Evolutionary conservation across 305 asterid genomes (phyloP), one percentile per base, ranked within the genome.

Genomic region (Fraxinus floribunda): DNA sequence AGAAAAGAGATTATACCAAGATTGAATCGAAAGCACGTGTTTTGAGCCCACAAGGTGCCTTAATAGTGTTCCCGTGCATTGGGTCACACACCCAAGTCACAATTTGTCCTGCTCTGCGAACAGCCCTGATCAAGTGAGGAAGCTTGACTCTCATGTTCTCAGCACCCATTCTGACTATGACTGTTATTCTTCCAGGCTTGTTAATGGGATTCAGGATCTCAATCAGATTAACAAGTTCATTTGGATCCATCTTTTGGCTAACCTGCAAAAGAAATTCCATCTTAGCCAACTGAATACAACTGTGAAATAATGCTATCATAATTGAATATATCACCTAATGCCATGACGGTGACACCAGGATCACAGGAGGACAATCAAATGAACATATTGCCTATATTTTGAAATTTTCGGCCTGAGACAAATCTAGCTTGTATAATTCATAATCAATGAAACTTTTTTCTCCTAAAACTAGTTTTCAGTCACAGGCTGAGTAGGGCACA

Each of bases 191-290:
- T 80, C 98, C 98, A 0, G 97, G 89, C 86, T 92, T 94, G 88
- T 94, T 94, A 60, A 76, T 49, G 0, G 94, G 89, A 35, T 94
- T 94, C 83, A 94, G 87, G 80, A 92, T 94, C 85, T 91, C 97
- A 4, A 94, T 41, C 79, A 94, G 91, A 15, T 92, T 90, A 24
- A 92, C 91, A 24, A 94, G 92, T 77, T 94, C 95, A 0, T 89
- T 92, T 13, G 98, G 98, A 79, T 94, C 98, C 98, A 94, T 94
- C 88, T 94, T 94, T 82, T 94, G 93, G 87, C 98, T 94, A 83
- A 91, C 98, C 98, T 94, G 90, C 86, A 89, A 90, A n/a, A 79
- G 44, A 38, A 60, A 10, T 35, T 46, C 81, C 78, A 18, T 72
- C 76, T 72, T 79, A 83, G 82, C 46, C 71, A 30, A 78, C 15